Base-by-base conservation (phyloP, 192 early-diverging fungal species). In the Rhizophagus prolifer region DNA sequence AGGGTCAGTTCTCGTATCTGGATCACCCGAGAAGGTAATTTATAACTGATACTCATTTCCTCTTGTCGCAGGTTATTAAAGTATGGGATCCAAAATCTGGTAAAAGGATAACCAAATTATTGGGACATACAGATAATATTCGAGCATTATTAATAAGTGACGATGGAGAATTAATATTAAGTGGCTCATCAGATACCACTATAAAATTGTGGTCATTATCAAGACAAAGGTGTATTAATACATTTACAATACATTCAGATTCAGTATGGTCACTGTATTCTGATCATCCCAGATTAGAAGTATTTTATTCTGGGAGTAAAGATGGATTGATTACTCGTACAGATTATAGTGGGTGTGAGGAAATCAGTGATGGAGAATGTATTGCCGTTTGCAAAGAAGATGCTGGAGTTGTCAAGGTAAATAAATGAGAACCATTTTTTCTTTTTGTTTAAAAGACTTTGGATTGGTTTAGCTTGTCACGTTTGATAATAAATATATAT, bases 191-290 rank as follows among this genome's bases (percentile, higher is more conserved):
- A 2, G 97, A 99, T 82, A 88, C 94, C 3, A 96, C 97, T 1
- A 94, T 98, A 69, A 99, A 99, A 82, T 86, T 98, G n/a, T 99
- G 96, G 97, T 95, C 94, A 44, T 86, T 97, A 54, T 89, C 88
- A 44, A 90, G 93, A 34, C 90, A 94, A 76, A 90, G 95, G 16
- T 97, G 96, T 73, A 81, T 98, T 58, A 90, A 91, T 4, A 98
- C 97, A 0, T 98, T 91, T 76, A 90, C 94, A 6, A 95, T 96
- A 77, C 92, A 93, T 78, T 87, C 88, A 26, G 92, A 94, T 79
- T 94, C 94, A 21, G 91, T 98, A 10, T 99, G 96, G 97, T 92
- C 93, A 28, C 84, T 99, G 19, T 89, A 89, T 76, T 94, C 96
- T 19, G 88, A 90, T 68, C 92, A 95, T 79, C 94, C 95, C 36